Evolutionary conservation across 768 basidiomycete genomes (phyloP).

Genomic region (Pulveroboletus sp.): DNA sequence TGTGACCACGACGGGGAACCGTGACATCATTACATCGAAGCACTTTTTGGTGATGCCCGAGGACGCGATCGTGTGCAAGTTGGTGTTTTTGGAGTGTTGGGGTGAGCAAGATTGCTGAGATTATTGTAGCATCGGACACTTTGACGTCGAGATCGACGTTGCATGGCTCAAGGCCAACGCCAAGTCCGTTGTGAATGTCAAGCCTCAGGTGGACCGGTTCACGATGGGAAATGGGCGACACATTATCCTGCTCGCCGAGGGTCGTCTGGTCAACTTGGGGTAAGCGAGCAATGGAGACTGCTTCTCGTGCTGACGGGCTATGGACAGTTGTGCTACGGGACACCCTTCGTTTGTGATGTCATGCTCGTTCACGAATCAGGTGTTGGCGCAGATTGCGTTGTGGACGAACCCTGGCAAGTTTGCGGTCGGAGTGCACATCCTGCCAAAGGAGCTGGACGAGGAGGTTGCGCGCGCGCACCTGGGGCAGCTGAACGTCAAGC

Average conservation of each 20-base stretch:
- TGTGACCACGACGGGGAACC: conserved; percentile 97
- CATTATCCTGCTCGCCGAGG: conserved; percentile 95
- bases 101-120: conserved; percentile 7
- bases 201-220: conserved; percentile 98
- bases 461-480: conserved; percentile 98
- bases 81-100: conserved; percentile 29
- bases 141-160: conserved; percentile 91
- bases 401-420: conserved; percentile 92
- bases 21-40: conserved; percentile 90
- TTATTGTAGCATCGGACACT: conserved; percentile 68
- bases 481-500: conserved; percentile 86
- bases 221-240: conserved; percentile 91
- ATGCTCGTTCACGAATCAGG: conserved; percentile 99
- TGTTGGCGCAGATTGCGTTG: conserved; percentile 95
- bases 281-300: conserved; percentile 31
- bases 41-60: conserved; percentile 96
- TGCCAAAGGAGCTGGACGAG: conserved; percentile 98
- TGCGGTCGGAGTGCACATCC: conserved; percentile 96
- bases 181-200: conserved; percentile 78
- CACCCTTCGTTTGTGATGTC: conserved; percentile 99
- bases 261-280: conserved; percentile 99
- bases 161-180: conserved; percentile 98
- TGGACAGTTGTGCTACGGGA: conserved; percentile 83
- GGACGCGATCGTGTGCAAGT: conserved; percentile 99
- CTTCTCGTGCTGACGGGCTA: conserved; percentile 5